Conservation (phyloP, 768 basidiomycete species). For the Russula sp. region DNA sequence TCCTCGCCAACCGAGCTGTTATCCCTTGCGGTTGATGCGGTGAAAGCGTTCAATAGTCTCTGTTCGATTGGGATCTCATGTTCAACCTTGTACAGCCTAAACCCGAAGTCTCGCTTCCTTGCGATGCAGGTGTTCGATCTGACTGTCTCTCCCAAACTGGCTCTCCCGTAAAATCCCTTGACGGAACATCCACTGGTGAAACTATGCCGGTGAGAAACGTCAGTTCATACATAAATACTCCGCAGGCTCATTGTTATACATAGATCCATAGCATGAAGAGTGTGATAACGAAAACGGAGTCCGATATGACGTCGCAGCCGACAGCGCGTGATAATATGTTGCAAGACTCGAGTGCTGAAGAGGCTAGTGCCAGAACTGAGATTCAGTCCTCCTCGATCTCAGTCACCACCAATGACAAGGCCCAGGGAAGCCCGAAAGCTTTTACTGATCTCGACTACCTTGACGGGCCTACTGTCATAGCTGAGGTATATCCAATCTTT, state of each 20-base stretch:
- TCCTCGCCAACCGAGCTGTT: constrained; percentile 3
- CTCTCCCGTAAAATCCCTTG: neutral
- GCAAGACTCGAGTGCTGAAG: neutral
- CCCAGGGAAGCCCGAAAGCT: constrained; percentile 2
- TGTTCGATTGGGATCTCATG: neutral
- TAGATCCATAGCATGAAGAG: neutral
- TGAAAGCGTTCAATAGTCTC: neutral
- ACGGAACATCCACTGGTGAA: neutral
- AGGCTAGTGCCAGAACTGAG: neutral
- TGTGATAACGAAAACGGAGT: neutral
- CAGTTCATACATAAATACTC: neutral
- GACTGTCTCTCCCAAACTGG: neutral
- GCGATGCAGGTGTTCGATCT: neutral
- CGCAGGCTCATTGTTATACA: neutral
- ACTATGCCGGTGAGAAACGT: neutral
- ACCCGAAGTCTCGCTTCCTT: neutral
- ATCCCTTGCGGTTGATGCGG: neutral
- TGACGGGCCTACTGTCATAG: constrained; percentile 14
- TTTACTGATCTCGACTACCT: neutral
- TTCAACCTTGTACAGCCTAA: constrained; percentile 5
- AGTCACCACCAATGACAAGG: neutral
- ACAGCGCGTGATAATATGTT: neutral
- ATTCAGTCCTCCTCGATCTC: neutral
- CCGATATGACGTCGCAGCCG: neutral
- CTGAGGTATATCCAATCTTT: constrained; percentile 9